phyloP scores from a whole-genome alignment of 2,329 filamentous ascomycete genomes.

The Fonsecaea pedrosoi region DNA sequence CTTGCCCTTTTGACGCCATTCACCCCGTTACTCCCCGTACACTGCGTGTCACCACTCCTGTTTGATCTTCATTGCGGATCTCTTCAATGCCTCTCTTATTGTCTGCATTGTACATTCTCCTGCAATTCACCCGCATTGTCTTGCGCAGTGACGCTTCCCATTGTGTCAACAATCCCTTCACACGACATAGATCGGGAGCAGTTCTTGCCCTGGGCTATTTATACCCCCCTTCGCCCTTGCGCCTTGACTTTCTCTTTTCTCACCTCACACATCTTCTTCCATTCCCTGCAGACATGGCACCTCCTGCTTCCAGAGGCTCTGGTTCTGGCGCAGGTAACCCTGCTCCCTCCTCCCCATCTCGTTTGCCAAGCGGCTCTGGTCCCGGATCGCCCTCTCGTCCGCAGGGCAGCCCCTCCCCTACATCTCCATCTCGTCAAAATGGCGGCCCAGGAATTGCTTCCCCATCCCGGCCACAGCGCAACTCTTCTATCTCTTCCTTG shows the following conservation, averaged over 20 bases:
- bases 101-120: conserved; percentile 5
- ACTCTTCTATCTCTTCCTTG: not conserved
- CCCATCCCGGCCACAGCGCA: not conserved
- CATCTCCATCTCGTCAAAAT: too few relatives aligned
- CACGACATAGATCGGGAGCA: not conserved
- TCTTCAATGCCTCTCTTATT: conserved; percentile 12
- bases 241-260: not conserved
- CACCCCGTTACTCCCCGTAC: not conserved
- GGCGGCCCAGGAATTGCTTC: not conserved
- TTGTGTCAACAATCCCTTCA: conserved; percentile 2
- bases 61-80: not conserved
- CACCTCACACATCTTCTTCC: not conserved
- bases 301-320: conserved; percentile 11
- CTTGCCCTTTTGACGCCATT: not conserved
- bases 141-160: conserved; percentile 13
- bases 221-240: conserved; percentile 8
- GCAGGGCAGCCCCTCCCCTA: not conserved
- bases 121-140: not conserved
- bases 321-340: not conserved
- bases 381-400: not conserved
- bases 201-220: conserved; percentile 15
- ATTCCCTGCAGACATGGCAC: conserved; percentile 6
- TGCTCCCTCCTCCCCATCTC: not conserved
- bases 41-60: not conserved
- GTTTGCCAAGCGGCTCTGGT: not conserved